phyloP scores from a whole-genome alignment of 768 basidiomycete genomes.

The Mycena polygramma region DNA sequence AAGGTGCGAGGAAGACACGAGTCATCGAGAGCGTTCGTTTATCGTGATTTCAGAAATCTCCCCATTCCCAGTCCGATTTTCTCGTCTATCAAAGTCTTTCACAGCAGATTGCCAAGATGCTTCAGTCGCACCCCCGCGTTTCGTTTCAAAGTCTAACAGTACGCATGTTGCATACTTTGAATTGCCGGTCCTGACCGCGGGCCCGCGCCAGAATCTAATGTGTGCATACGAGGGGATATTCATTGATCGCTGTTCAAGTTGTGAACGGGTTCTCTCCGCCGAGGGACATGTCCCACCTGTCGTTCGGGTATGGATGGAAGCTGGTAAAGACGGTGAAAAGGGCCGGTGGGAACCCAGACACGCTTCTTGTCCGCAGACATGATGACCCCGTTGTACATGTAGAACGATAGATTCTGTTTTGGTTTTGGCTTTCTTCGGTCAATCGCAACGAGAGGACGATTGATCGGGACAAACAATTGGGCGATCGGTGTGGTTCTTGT shows the following conservation, averaged over 20 bases:
- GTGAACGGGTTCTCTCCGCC: conserved; percentile 74
- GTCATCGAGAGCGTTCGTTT: not conserved
- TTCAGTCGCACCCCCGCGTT: conserved; percentile 66
- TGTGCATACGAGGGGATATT: conserved; percentile 73
- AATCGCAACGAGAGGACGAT: not conserved
- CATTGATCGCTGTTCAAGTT: conserved; percentile 68
- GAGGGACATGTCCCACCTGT: conserved; percentile 84
- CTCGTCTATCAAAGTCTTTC: conserved; percentile 73
- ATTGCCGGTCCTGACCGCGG: conserved; percentile 2
- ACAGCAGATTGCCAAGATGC: conserved; percentile 73
- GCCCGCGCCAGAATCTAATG: conserved; percentile 59
- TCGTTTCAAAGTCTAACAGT: conserved; percentile 69
- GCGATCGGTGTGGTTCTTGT: conserved; percentile 17
- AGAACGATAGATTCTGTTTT: conserved; percentile 12
- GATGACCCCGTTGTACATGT: conserved; percentile 25
- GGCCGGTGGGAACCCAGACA: conserved; percentile 68
- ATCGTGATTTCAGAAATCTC: conserved; percentile 62
- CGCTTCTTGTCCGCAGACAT: conserved; percentile 53
- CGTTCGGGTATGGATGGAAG: conserved; percentile 66
- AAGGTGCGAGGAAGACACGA: conserved; percentile 54
- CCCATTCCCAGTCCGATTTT: conserved; percentile 79
- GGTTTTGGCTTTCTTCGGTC: conserved; percentile 7
- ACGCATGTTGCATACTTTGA: conserved; percentile 29
- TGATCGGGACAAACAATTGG: conserved; percentile 17
- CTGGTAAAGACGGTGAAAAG: conserved; percentile 41